A percentile compares a stretch with the other conserved stretches of the same genome.
These are phyloP conservation scores for Clarkia xantiana DNA, from an alignment of 345 rosid genomes.

Conservation along the genomic window DNA sequence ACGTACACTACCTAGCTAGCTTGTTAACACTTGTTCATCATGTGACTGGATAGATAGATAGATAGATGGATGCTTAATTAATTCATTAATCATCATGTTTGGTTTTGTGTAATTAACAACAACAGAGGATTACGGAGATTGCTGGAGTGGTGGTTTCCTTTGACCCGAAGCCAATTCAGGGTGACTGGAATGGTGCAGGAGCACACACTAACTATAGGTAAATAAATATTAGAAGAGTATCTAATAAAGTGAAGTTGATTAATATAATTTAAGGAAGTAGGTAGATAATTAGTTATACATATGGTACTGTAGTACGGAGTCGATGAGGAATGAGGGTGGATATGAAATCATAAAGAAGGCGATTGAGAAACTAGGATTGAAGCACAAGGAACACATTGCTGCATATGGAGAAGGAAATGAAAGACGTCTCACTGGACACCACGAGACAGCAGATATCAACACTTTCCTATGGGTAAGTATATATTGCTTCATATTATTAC, in stretches of 20 bases:
- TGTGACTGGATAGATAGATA: too few species aligned
- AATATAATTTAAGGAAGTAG: too few species aligned
- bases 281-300: not conserved
- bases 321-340: slow-evolving; percentile 78
- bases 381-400: slow-evolving; percentile 69
- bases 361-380: slow-evolving; percentile 50
- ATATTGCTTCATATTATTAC: too few species aligned
- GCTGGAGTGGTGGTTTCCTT: slow-evolving; percentile 61
- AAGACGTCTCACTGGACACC: slow-evolving; percentile 61
- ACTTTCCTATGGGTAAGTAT: slow-evolving; percentile 51
- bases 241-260: not conserved
- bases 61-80: not conserved
- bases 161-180: slow-evolving; percentile 87
- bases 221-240: too few species aligned
- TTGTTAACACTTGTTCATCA: not conserved
- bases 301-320: slow-evolving; percentile 39
- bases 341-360: slow-evolving; percentile 46
- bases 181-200: slow-evolving; percentile 97
- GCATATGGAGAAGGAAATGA: slow-evolving; percentile 81
- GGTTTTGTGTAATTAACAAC: not conserved
- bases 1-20: not conserved
- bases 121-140: slow-evolving; percentile 66
- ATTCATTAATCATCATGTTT: not conserved
- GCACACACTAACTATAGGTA: slow-evolving; percentile 85
- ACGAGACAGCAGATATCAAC: slow-evolving; percentile 77